Base-by-base conservation (phyloP, 1,284 basidiomycete species). In the Rhodotorula sp. region DNA sequence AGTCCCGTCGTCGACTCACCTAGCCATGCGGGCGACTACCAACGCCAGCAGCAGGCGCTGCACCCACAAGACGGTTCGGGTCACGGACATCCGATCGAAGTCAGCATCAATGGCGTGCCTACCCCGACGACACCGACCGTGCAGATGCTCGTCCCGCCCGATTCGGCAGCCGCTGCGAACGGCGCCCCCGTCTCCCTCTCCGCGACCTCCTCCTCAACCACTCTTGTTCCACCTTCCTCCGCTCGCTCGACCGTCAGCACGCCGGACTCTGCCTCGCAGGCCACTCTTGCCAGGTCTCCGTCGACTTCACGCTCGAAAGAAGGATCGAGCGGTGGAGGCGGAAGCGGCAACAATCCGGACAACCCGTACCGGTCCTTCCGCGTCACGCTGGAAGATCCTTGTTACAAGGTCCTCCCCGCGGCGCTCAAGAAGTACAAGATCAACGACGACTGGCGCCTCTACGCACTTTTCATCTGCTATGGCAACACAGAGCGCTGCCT, bases 381-480 rank as follows among this genome's bases (percentile, higher is more conserved):
- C 30, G 85, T 85, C 34, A 85, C 91, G 72, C 81, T 99, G 71
- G 95, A 99, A 71, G 96, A 99, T 80, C 95, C 96, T 0, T 96
- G 94, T 65, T 95, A 91, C 89, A 97, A 96, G 79, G 95, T 99
- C 24, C 83, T 99, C 24, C 95, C 96, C 0, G 94, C 95, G 0
- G 96, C 96, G 24, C 84, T 99, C 74, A 97, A 97, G 83, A 98
- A 98, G 81, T 99, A 99, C 82, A 93, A 93, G 79, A 98, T 99
- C 81, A 94, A 94, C 79, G 96, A 99, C 77, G 94, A 94, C 80
- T 99, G 95, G 94, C 90, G 92, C 83, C 90, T 92, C 78, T 99
- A 99, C 82, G 96, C 95, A 32, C 90, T 99, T 86, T 99, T 99
- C 82, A 98, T 99, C 74, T 98, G 94, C 78, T 97, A 94, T 80